These are phyloP conservation scores for Hydrangea macrophylla DNA, from an alignment of 148 eudicot genomes.

Conservation along the genomic window DNA sequence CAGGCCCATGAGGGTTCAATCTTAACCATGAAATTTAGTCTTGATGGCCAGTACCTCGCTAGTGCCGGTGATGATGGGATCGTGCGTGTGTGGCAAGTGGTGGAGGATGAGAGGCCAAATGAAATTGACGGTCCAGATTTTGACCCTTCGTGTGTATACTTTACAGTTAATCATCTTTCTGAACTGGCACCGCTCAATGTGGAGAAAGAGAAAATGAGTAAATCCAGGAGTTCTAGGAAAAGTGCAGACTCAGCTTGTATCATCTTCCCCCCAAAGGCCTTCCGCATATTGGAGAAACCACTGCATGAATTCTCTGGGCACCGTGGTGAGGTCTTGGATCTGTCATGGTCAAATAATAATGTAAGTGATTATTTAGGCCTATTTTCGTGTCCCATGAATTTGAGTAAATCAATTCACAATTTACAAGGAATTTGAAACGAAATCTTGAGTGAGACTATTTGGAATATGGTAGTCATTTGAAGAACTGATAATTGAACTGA, in stretches of 20 bases:
- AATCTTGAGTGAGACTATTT: no score
- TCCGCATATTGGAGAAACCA: constrained; percentile 73
- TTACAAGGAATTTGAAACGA: no score
- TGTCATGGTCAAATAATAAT: constrained; percentile 75
- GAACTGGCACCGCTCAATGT: constrained; percentile 49
- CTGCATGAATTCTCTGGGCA: constrained; percentile 76
- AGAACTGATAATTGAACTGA: no score
- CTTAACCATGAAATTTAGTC: constrained; percentile 84
- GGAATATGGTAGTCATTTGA: no score
- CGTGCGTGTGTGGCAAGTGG: constrained; percentile 86
- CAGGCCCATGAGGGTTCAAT: constrained; percentile 87
- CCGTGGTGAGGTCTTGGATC: constrained; percentile 66
- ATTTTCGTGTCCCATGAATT: no score
- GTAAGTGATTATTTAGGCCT: constrained; percentile 40
- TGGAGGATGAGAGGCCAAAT: constrained; percentile 62
- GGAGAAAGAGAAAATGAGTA: constrained; percentile 45
- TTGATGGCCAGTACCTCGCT: constrained; percentile 72
- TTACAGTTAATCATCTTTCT: constrained; percentile 61
- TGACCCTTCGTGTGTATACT: constrained; percentile 74
- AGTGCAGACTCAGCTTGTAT: constrained; percentile 80
- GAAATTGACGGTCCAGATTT: constrained; percentile 63
- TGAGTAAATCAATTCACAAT: no score
- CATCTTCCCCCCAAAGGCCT: constrained; percentile 76
- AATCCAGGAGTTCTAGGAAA: constrained; percentile 37
- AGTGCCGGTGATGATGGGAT: constrained; percentile 87